Evolutionary conservation across 164 flowering plant genomes (phyloP), one percentile per base, ranked within the genome.

Genomic region (Magnolia sinica): DNA sequence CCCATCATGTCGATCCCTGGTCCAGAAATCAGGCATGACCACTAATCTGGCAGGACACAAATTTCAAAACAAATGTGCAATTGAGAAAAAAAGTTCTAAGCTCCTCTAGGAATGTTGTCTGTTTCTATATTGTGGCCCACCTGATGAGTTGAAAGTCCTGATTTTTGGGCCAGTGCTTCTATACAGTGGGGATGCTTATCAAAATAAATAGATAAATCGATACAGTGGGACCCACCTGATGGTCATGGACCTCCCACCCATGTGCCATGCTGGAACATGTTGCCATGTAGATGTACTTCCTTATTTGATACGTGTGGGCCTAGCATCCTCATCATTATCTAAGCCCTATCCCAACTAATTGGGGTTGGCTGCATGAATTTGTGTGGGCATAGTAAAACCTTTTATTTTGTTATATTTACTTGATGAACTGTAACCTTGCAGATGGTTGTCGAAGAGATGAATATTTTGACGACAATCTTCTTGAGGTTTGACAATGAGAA

Each of bases 391-490:
- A 9, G 2, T 55, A 55, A 4, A 55, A 55, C 8, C 59, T 55
- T 37, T 66, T 37, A 19, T 58, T 49, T 55, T 14, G 24, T 37
- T 31, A 23, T 22, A 75, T 69, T 11, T 76, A 23, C 27, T 68
- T 80, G 27, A 76, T 80, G 13, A 55, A 50, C 66, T 52, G 8
- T 68, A 69, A 22, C 22, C 50, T 80, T 76, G 73, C 91, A 94
- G 98, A 85, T 94, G 92, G 67, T 85, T 8, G 98, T 94, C n/a
- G 98, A 94, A 78, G 97, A 94, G 87, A 88, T 94, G 96, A 92
- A 92, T 82, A 88, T 94, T 50, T 81, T 92, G 83, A 89, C 91
- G 0, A 94, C 96, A 23, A 75, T 92, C 64, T 94, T 94, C 82
- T 70, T 95, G 86, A 89, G 88, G 81, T 86, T 81, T 75, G 97